These are phyloP conservation scores for Hypericum androsaemum DNA, from an alignment of 345 rosid species.

Conservation along the genomic window DNA sequence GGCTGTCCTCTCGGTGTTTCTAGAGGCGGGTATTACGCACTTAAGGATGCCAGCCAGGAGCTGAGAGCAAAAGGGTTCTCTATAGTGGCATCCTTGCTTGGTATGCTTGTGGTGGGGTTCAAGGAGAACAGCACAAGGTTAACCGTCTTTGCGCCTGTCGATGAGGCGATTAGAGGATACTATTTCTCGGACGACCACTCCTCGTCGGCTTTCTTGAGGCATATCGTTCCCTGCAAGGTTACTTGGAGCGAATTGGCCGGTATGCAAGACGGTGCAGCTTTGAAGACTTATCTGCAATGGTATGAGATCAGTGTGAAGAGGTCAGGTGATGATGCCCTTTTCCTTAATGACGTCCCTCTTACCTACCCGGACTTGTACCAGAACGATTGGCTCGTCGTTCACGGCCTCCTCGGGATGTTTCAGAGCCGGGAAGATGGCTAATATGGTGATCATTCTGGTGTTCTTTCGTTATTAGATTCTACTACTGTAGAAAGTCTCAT, in stretches of 20 bases:
- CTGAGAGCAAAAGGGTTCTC: constrained; percentile 32
- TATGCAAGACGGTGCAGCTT: constrained; percentile 10
- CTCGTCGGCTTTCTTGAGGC: constrained; percentile 31
- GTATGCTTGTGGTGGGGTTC: constrained; percentile 26
- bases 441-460: no score
- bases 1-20: constrained; percentile 1
- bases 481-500: no score
- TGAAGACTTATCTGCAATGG: constrained; percentile 22
- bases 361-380: constrained; percentile 21
- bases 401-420: constrained; percentile 22
- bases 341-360: constrained; percentile 26
- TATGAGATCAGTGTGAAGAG: constrained; percentile 21
- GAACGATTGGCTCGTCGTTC: constrained; percentile 30
- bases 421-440: neutral
- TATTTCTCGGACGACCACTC: constrained; percentile 14
- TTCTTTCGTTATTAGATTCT: no score
- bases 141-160: constrained; percentile 39
- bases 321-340: constrained; percentile 11
- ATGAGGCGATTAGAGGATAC: constrained; percentile 14
- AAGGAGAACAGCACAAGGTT: constrained; percentile 7
- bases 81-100: constrained; percentile 35
- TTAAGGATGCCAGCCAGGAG: constrained; percentile 15
- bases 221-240: constrained; percentile 27
- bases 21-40: neutral
- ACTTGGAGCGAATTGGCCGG: constrained; percentile 22